Percentiles rank a stretch among this genome's conserved stretches.
phyloP scores from a whole-genome alignment of 768 basidiomycete species.

The Leccinum ochraceum region DNA sequence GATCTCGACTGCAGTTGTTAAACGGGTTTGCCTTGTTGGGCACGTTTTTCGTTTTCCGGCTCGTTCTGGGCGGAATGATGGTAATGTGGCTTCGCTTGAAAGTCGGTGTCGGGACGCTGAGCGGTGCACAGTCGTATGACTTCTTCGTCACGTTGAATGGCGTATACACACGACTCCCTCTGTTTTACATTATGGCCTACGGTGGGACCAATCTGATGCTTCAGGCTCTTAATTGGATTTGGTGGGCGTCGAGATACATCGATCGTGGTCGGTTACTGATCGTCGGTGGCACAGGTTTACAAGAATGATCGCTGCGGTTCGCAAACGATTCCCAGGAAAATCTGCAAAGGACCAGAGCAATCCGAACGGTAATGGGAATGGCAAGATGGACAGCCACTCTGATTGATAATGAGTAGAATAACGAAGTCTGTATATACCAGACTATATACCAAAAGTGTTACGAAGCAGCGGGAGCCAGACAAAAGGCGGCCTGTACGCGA shows the following conservation, averaged over 20 bases:
- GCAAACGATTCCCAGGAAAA: slow-evolving; percentile 54
- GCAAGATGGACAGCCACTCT: slow-evolving; percentile 15
- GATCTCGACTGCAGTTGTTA: slow-evolving; percentile 62
- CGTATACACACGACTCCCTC: slow-evolving; percentile 55
- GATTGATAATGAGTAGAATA: neutral
- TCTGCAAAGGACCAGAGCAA: slow-evolving; percentile 14
- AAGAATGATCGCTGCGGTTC: slow-evolving; percentile 70
- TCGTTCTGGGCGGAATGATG: slow-evolving; percentile 66
- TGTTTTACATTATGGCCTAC: slow-evolving; percentile 51
- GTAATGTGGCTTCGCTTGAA: slow-evolving; percentile 17
- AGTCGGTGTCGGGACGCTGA: slow-evolving; percentile 4
- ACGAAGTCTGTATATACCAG: slow-evolving; percentile 5
- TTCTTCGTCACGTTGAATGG: slow-evolving; percentile 62
- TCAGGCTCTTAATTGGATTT: slow-evolving; percentile 76
- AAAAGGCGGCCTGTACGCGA: slow-evolving; percentile 56
- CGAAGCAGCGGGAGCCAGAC: slow-evolving; percentile 1
- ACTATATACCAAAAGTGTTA: slow-evolving; percentile 19
- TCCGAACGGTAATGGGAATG: slow-evolving; percentile 18
- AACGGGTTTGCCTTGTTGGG: slow-evolving; percentile 70
- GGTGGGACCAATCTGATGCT: slow-evolving; percentile 62
- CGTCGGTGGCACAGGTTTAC: slow-evolving; percentile 47
- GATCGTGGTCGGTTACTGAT: neutral
- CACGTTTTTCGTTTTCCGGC: slow-evolving; percentile 68
- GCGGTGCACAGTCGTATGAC: slow-evolving; percentile 52
- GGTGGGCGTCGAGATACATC: slow-evolving; percentile 46